Conservation (phyloP, 768 basidiomycete species). For the Tylopilus rubrobrunneus region DNA sequence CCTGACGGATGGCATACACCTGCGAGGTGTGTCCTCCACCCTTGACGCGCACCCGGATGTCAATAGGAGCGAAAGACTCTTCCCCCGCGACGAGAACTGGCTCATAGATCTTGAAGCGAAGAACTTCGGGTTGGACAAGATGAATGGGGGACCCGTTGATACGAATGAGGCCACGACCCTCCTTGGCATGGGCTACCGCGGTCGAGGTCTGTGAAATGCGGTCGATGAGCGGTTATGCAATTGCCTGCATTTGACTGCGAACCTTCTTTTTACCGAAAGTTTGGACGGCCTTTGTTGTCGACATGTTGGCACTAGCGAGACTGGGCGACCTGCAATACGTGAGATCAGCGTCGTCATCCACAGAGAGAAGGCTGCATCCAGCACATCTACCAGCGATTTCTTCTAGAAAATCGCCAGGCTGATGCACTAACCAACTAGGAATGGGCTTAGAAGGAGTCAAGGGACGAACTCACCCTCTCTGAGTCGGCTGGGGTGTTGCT, state of each 20-base stretch:
- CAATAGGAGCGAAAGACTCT: conserved; percentile 80
- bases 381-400: conserved; percentile 27
- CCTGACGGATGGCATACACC: conserved; percentile 98
- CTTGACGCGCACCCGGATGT: conserved; percentile 97
- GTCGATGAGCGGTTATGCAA: conserved; percentile 1
- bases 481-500: conserved; percentile 30
- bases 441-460: neutral
- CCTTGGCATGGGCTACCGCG: conserved; percentile 94
- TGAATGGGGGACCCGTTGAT: conserved; percentile 96
- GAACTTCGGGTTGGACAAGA: conserved; percentile 91
- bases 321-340: conserved; percentile 18
- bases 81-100: conserved; percentile 92
- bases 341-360: conserved; percentile 38
- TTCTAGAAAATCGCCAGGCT: neutral
- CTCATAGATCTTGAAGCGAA: conserved; percentile 98
- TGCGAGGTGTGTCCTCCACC: conserved; percentile 99
- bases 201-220: conserved; percentile 75
- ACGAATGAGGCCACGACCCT: conserved; percentile 94
- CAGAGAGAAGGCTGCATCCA: conserved; percentile 36
- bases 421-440: neutral
- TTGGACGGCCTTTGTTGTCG: conserved; percentile 85
- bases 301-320: conserved; percentile 48
- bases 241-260: conserved; percentile 21
- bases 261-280: conserved; percentile 99
- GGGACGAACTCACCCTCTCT: conserved; percentile 38